Conservation (phyloP, 106 monocot genomes). For the Platanthera zijinensis region DNA sequence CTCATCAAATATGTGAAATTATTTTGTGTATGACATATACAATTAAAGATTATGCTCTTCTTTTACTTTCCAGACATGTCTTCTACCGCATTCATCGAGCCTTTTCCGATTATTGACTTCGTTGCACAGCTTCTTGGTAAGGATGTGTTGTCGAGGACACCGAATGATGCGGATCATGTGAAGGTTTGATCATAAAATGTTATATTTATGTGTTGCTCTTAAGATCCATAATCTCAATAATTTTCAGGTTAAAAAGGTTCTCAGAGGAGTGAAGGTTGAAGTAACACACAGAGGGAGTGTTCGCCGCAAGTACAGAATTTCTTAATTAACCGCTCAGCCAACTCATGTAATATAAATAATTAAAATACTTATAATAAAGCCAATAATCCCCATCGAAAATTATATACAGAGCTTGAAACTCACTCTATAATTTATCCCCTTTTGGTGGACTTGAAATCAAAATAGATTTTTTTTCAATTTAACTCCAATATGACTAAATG, state of each 20-base stretch:
- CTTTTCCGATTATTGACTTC: conserved; percentile 74
- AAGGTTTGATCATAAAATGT: conserved; percentile 39
- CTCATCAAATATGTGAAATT: no score
- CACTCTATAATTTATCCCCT: no score
- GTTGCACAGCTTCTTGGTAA: conserved; percentile 53
- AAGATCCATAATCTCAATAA: background rate
- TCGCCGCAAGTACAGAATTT: conserved; percentile 73
- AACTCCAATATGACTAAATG: no score
- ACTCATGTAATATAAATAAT: conserved; percentile 47
- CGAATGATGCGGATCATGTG: conserved; percentile 82
- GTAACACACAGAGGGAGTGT: conserved; percentile 78
- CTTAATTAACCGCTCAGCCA: conserved; percentile 72
- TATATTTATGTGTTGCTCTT: background rate
- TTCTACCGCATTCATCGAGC: conserved; percentile 80
- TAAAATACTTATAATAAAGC: no score
- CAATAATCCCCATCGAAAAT: no score
- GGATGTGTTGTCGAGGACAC: conserved; percentile 56
- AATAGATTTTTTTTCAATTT: no score
- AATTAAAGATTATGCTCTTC: background rate
- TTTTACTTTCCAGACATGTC: conserved; percentile 61
- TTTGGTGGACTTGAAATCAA: no score
- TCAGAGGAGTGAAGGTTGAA: conserved; percentile 82
- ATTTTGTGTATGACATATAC: no score
- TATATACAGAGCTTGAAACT: no score
- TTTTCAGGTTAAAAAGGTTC: conserved; percentile 72